These are phyloP conservation scores for Nakaseomyces nivariensis DNA, from an alignment of 1,139 yeast species.

Conservation along the genomic window DNA sequence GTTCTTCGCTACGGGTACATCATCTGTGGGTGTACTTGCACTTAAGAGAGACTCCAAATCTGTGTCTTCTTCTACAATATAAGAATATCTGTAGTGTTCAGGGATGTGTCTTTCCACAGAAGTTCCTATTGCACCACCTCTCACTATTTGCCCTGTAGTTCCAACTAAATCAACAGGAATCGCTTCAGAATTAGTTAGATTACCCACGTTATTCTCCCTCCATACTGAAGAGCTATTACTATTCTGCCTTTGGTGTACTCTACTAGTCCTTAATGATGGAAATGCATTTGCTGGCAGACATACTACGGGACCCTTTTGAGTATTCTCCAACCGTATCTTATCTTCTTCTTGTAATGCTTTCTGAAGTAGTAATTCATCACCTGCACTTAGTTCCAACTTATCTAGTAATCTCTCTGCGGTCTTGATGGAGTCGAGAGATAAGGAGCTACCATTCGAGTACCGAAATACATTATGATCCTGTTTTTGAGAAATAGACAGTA, in stretches of 20 bases:
- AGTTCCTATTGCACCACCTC: neutral
- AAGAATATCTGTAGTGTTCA: constrained; percentile 23
- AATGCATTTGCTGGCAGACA: constrained; percentile 28
- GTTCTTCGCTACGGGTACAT: neutral
- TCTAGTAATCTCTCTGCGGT: constrained; percentile 27
- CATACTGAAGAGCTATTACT: constrained; percentile 1
- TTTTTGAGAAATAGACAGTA: neutral
- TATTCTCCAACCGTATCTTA: constrained; percentile 4
- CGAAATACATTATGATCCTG: neutral
- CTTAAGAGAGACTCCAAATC: constrained; percentile 8
- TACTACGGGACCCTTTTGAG: constrained; percentile 10
- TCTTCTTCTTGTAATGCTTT: constrained; percentile 20
- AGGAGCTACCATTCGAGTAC: constrained; percentile 9
- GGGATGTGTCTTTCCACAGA: constrained; percentile 24
- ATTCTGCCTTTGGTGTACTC: constrained; percentile 3
- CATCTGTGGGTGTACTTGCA: neutral
- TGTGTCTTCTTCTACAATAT: constrained; percentile 25
- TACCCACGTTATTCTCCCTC: neutral
- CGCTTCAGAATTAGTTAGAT: neutral
- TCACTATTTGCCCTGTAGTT: neutral
- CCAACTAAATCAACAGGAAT: neutral
- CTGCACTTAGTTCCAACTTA: constrained; percentile 25
- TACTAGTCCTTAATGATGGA: constrained; percentile 20
- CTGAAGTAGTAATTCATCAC: constrained; percentile 25
- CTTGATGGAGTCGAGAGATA: constrained; percentile 25